Evolutionary conservation across 768 basidiomycete genomes (phyloP), one percentile per base, ranked within the genome.

Genomic region (Agaricus subrufescens): DNA sequence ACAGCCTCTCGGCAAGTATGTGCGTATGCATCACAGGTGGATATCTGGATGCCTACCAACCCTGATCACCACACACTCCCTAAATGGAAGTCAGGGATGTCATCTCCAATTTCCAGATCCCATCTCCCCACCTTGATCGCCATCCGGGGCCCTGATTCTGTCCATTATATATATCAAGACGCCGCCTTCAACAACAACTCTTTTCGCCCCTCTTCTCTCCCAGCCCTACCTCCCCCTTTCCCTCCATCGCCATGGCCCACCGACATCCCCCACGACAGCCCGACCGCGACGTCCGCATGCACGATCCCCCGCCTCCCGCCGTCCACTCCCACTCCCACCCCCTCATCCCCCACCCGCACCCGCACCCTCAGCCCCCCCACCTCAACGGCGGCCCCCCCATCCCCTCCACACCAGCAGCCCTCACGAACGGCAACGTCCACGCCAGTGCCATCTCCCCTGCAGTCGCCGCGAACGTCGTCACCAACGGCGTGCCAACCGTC

Each of bases 261-360:
- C 59, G 61, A 45, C 59, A 58, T 51, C 58, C 64, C 60, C 60
- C 63, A 14, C n/a, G 54, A 39, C 54, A 55, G 6, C 46, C 54
- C 27, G 82, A 84, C 58, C 73, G 83, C 62, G 85, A 87, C 69
- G 73, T 80, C 30, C 82, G 83, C 59, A 80, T 85, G 67, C 86
- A 85, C 61, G 85, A 87, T 59, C 72, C 77, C 26, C 73, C 79
- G 49, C 61, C 78, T 6, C 63, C 69, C 43, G 65, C 66, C 1
- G 58, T 56, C 6, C 66, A 65, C 52, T 46, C 61, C 4, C 71
- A 69, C 68, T 72, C 74, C 48, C 65, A 61, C 61, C 62, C 60
- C 61, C 60, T 66, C 53, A 60, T 67, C 46, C 70, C 73, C n/a
- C 68, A 71, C 49, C 42, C 47, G 26, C 57, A 50, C 19, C 77